Evolutionary conservation across 2,329 filamentous ascomycete genomes (phyloP).

Genomic region (Ophiostoma ips): DNA sequence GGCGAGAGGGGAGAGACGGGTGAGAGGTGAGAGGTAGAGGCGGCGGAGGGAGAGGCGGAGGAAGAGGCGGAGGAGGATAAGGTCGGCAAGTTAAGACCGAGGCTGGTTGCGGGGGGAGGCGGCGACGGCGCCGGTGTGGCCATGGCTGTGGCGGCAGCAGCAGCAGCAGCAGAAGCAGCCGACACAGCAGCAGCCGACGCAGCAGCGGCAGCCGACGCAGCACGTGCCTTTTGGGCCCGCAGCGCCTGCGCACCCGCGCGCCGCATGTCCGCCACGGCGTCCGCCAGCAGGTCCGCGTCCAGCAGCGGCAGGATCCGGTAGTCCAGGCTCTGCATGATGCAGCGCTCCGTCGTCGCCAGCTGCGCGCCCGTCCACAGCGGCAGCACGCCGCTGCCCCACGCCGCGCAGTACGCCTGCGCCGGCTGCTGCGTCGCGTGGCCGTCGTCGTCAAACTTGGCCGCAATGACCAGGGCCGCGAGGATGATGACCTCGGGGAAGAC

Average conservation of each 20-base stretch:
- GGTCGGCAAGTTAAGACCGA: neutral
- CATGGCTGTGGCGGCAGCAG: neutral
- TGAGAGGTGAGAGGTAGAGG: too few relatives aligned
- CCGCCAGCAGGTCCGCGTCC: constrained; percentile 39
- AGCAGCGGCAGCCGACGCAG: neutral
- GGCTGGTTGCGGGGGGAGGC: neutral
- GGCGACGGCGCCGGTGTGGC: neutral
- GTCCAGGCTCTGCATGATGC: constrained; percentile 48
- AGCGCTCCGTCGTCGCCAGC: constrained; percentile 49
- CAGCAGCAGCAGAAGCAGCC: neutral
- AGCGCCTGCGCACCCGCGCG: constrained; percentile 30
- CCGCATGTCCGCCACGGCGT: constrained; percentile 50
- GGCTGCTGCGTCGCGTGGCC: constrained; percentile 39
- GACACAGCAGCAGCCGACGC: neutral
- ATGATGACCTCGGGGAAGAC: constrained; percentile 49
- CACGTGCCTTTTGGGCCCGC: constrained; percentile 1
- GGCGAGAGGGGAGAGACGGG: neutral
- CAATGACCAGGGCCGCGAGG: constrained; percentile 47
- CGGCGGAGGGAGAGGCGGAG: neutral
- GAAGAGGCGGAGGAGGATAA: neutral
- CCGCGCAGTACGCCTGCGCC: constrained; percentile 36
- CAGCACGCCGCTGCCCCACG: constrained; percentile 28
- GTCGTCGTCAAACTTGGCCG: constrained; percentile 53
- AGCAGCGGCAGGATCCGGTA: constrained; percentile 50
- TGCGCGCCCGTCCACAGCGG: constrained; percentile 44